These are phyloP conservation scores for Colletotrichum sojae DNA, from an alignment of 2,329 filamentous ascomycete genomes.

Conservation along the genomic window DNA sequence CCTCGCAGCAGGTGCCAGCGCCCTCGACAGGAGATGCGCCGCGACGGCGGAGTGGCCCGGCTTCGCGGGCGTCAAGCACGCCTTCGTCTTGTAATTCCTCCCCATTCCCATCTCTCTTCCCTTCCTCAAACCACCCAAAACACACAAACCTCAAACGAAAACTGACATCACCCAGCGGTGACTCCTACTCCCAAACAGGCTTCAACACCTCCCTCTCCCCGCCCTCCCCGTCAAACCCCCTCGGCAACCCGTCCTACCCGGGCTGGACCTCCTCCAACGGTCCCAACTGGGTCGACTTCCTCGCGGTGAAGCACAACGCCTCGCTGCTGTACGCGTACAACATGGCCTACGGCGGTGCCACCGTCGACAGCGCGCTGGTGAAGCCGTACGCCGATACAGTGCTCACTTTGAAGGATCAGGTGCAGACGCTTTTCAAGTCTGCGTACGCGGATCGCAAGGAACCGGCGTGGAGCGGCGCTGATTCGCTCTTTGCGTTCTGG, in stretches of 20 bases:
- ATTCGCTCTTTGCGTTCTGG: constrained; percentile 63
- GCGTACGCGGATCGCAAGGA: constrained; percentile 53
- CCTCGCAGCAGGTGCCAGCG: constrained; percentile 15
- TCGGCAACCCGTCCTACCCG: constrained; percentile 73
- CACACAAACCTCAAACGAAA: too few species aligned
- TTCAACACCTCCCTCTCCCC: constrained; percentile 68
- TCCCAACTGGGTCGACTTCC: constrained; percentile 66
- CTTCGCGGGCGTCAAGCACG: constrained; percentile 55
- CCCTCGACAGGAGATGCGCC: constrained; percentile 40
- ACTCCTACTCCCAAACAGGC: constrained; percentile 55
- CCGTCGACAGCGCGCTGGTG: constrained; percentile 66
- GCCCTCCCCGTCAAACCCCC: constrained; percentile 67
- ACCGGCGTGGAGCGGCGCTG: constrained; percentile 51
- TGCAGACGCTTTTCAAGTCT: constrained; percentile 47
- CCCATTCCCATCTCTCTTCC: neutral
- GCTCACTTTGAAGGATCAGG: constrained; percentile 65
- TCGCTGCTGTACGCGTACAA: constrained; percentile 65
- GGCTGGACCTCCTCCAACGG: constrained; percentile 65
- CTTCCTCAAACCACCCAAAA: too few species aligned
- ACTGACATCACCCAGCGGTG: constrained; percentile 44
- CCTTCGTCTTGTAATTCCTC: constrained; percentile 53
- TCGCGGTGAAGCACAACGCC: constrained; percentile 62
- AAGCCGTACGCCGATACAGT: constrained; percentile 63
- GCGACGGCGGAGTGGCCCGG: constrained; percentile 51
- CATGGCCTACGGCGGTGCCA: constrained; percentile 68